phyloP scores from a whole-genome alignment of 805 yeast genomes.

The Candida yuanshanica region DNA sequence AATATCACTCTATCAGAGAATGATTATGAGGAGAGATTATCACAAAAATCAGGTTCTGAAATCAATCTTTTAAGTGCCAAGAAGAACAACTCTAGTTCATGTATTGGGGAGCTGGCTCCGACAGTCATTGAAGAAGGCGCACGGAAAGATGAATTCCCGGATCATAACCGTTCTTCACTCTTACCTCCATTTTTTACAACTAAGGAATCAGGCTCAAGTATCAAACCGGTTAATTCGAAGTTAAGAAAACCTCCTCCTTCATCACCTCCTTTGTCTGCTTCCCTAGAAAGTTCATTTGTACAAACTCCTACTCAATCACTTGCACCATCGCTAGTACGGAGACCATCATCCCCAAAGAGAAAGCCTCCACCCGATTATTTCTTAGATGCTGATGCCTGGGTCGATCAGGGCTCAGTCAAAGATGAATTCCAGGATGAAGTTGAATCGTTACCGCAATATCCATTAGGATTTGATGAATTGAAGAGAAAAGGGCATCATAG shows the following conservation, averaged over 20 bases:
- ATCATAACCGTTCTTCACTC: background rate
- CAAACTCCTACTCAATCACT: conserved; percentile 1
- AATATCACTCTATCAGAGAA: background rate
- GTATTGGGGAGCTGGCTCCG: background rate
- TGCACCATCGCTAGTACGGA: conserved; percentile 2
- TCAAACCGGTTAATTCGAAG: background rate
- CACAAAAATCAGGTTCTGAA: background rate
- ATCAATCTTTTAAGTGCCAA: background rate
- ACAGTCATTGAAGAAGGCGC: conserved; percentile 1
- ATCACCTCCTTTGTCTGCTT: background rate
- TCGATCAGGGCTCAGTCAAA: conserved; percentile 1
- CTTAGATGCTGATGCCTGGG: background rate
- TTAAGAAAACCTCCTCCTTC: conserved; percentile 15
- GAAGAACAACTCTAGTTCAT: background rate
- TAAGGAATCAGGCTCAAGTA: background rate
- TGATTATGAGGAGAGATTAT: background rate
- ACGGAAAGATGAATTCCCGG: conserved; percentile 1
- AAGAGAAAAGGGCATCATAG: conserved; percentile 2
- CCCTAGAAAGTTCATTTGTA: background rate
- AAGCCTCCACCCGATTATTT: conserved; percentile 19
- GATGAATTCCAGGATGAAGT: conserved; percentile 10
- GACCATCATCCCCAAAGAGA: conserved; percentile 19
- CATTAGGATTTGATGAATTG: conserved; percentile 8
- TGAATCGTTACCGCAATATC: conserved; percentile 19
- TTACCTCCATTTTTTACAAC: background rate